Evolutionary conservation across 129 eudicot species (phyloP).

Genomic region (Chrysanthemum lavandulifolium): DNA sequence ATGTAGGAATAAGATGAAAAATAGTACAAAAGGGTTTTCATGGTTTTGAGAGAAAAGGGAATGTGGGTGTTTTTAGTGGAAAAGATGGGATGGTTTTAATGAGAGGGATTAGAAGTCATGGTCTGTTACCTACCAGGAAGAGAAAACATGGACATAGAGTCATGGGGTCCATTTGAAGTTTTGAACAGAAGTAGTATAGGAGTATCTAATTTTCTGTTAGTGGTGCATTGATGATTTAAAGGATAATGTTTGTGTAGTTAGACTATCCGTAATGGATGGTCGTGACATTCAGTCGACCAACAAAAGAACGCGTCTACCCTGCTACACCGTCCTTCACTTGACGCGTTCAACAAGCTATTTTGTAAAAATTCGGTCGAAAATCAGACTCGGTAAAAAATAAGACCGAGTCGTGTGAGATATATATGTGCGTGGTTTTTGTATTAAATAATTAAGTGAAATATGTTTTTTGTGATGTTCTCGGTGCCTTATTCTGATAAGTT

Average conservation of each 20-base stretch:
- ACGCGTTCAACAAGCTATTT: no score
- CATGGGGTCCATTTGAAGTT: conserved; percentile 14
- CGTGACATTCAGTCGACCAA: no score
- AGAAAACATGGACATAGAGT: conserved; percentile 4
- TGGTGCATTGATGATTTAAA: conserved; percentile 4
- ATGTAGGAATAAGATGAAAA: conserved; percentile 38
- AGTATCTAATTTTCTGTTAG: background rate
- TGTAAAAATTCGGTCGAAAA: no score
- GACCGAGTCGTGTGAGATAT: no score
- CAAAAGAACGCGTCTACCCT: no score
- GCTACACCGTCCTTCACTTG: no score
- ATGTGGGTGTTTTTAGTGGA: conserved; percentile 4
- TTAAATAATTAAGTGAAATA: no score
- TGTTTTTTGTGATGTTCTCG: no score
- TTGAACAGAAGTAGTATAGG: background rate
- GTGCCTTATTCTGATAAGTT: no score
- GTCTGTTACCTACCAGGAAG: conserved; percentile 29
- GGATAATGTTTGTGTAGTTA: background rate
- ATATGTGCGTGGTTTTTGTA: no score
- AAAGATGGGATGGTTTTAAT: conserved; percentile 1
- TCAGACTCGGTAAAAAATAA: no score
- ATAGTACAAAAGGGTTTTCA: conserved; percentile 32
- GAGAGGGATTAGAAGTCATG: conserved; percentile 20
- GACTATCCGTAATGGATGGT: no score
- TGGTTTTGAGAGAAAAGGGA: conserved; percentile 13